These are phyloP conservation scores for Orbilia javanica DNA, from an alignment of 2,329 filamentous ascomycete species.

Conservation along the genomic window DNA sequence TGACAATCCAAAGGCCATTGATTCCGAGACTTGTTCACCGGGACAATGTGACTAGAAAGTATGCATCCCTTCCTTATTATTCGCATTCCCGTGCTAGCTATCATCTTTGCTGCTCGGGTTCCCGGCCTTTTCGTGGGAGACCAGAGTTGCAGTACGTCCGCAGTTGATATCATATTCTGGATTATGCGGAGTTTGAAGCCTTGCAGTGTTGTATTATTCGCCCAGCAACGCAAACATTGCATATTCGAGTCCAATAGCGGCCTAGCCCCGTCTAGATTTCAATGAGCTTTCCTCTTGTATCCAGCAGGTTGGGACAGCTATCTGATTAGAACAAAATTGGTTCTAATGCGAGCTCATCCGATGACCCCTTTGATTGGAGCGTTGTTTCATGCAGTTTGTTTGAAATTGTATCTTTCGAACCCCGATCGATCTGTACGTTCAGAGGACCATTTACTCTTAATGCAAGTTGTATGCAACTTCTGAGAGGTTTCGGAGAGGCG, in stretches of 20 bases:
- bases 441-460: conserved; percentile 27
- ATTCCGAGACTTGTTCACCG: conserved; percentile 51
- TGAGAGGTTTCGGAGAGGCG: conserved; percentile 55
- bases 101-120: conserved; percentile 16
- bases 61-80: conserved; percentile 57
- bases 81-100: conserved; percentile 49
- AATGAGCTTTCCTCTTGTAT: conserved; percentile 31
- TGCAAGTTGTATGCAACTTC: conserved; percentile 42
- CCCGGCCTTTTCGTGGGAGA: conserved; percentile 1
- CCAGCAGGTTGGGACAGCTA: conserved; percentile 30
- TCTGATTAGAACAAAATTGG: conserved; percentile 27
- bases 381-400: conserved; percentile 38
- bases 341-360: conserved; percentile 2
- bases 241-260: conserved; percentile 37
- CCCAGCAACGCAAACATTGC: conserved; percentile 57
- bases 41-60: conserved; percentile 57
- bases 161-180: conserved; percentile 45
- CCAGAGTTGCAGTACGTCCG: conserved; percentile 7
- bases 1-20: conserved; percentile 34
- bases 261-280: conserved; percentile 29
- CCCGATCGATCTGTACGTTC: conserved; percentile 35
- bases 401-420: conserved; percentile 16
- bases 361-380: conserved; percentile 35
- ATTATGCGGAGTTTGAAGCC: conserved; percentile 25
- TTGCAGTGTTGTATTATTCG: conserved; percentile 57